Evolutionary conservation across 192 early-diverging fungal species (phyloP).

Genomic region (Chytriomyces hyalinus): DNA sequence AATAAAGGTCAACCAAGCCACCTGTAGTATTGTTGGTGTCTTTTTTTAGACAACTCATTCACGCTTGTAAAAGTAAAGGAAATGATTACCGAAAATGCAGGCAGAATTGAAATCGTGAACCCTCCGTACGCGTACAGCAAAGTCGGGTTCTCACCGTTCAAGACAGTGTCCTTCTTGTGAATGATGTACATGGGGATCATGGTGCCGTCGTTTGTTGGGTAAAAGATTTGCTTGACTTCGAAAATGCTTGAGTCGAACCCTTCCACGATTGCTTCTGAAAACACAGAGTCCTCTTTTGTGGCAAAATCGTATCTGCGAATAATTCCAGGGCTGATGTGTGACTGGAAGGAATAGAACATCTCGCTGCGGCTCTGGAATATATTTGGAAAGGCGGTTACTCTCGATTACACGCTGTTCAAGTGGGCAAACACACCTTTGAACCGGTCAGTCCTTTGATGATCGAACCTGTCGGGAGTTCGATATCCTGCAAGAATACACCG

Average conservation of each 20-base stretch:
- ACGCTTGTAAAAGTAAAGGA: background rate
- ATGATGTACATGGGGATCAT: slow-evolving; percentile 74
- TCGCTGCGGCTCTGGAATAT: slow-evolving; percentile 51
- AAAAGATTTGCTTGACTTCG: slow-evolving; percentile 71
- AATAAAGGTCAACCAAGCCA: slow-evolving; percentile 52
- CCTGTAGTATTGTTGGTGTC: background rate
- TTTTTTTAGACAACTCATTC: background rate
- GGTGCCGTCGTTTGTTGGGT: slow-evolving; percentile 68
- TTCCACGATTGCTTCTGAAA: slow-evolving; percentile 52
- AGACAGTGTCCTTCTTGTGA: slow-evolving; percentile 49
- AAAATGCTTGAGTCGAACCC: slow-evolving; percentile 51
- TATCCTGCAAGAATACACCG: slow-evolving; percentile 45
- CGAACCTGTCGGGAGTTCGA: slow-evolving; percentile 59
- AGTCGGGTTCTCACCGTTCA: slow-evolving; percentile 64
- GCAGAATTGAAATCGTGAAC: slow-evolving; percentile 62
- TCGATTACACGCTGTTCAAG: slow-evolving; percentile 42
- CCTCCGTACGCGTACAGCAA: slow-evolving; percentile 75
- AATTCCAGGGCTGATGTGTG: slow-evolving; percentile 63
- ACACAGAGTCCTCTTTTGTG: slow-evolving; percentile 46
- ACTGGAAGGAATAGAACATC: slow-evolving; percentile 62
- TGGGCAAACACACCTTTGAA: slow-evolving; percentile 26
- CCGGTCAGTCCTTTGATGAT: slow-evolving; percentile 47
- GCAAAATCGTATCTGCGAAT: slow-evolving; percentile 65
- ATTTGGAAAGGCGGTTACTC: slow-evolving; percentile 36
- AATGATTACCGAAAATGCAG: slow-evolving; percentile 39